phyloP scores from a whole-genome alignment of 768 basidiomycete species.

The Tylopilus sp. region DNA sequence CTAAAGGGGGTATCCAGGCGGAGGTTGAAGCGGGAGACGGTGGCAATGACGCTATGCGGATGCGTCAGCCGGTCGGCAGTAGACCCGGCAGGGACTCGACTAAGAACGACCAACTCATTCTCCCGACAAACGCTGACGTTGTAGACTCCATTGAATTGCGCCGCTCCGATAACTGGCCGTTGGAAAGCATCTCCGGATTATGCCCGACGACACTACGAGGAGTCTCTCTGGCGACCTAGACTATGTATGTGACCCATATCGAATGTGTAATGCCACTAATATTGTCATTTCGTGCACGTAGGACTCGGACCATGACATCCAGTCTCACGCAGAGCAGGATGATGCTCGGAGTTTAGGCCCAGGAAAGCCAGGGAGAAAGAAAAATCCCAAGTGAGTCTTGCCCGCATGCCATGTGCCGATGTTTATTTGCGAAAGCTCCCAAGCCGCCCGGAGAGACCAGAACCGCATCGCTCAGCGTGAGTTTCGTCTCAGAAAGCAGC shows the following conservation, averaged over 20 bases:
- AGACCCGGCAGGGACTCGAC: conserved; percentile 5
- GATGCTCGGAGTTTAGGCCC: conserved; percentile 18
- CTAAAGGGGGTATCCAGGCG: background rate
- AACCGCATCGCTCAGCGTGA: conserved; percentile 93
- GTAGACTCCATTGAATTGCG: too few species aligned
- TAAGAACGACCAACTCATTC: background rate
- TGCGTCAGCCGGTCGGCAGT: conserved; percentile 23
- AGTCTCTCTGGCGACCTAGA: conserved; percentile 65
- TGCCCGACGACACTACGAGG: conserved; percentile 52
- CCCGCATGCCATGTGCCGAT: conserved; percentile 11
- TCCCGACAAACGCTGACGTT: too few species aligned
- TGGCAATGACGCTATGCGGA: conserved; percentile 9
- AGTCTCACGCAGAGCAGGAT: conserved; percentile 42
- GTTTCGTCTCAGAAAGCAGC: conserved; percentile 89
- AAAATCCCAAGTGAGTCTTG: conserved; percentile 75
- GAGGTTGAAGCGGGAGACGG: conserved; percentile 1
- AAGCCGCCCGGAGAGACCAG: conserved; percentile 84
- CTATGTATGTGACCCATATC: conserved; percentile 30
- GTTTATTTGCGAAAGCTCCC: conserved; percentile 55
- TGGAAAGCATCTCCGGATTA: conserved; percentile 18
- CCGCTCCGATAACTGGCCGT: conserved; percentile 11
- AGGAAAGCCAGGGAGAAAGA: conserved; percentile 68
- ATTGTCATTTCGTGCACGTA: conserved; percentile 23
- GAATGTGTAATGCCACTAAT: conserved; percentile 10
- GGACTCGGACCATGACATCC: conserved; percentile 72